Base-by-base conservation (phyloP, 345 rosid species). In the Eucalyptus marginata region DNA sequence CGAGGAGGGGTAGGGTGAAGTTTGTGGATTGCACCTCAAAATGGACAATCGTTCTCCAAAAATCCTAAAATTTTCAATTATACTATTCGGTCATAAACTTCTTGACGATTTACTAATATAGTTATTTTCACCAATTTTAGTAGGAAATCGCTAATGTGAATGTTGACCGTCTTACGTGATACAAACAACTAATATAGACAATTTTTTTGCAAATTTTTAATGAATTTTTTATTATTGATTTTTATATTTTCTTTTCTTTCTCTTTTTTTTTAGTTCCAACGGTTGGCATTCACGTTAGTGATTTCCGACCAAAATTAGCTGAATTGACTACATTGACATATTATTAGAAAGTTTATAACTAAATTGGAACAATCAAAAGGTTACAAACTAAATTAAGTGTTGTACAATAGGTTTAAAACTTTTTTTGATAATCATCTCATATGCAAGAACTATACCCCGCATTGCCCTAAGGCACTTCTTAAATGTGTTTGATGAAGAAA, bases 321-420 rank as follows among this genome's bases (percentile, higher is more conserved):
- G 4, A 0, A 64, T n/a, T 6, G 40, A n/a, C 36, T 64, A 64
- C 1, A 14, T 29, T 29, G 20, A 13, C 3, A 64, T 1, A 13
- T 29, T 2, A 7, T n/a, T 13, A 62, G 2, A 62, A 62, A 0
- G 8, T 64, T 29, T 29, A 59, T n/a, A 13, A 13, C 18, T 64
- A 13, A 64, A 0, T 64, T 64, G 2, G 15, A 12, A 64, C 18
- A 7, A 7, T 64, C 0, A 1, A 64, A 64, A n/a, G 0, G 8
- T 64, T 64, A 64, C 1, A 3, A 4, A 64, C 2, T 13, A 1
- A 64, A 64, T 6, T 64, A 3, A n/a, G 0, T 14, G 5, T 7
- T 7, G 2, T n/a, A 14, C 0, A 3, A n/a, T 64, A 64, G 10
- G 3, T 64, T 64, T 0, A 64, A 15, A 3, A 1, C 0, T 14